Evolutionary conservation across 2,329 filamentous ascomycete genomes (phyloP).

Genomic region (Exophiala aquamarina): DNA sequence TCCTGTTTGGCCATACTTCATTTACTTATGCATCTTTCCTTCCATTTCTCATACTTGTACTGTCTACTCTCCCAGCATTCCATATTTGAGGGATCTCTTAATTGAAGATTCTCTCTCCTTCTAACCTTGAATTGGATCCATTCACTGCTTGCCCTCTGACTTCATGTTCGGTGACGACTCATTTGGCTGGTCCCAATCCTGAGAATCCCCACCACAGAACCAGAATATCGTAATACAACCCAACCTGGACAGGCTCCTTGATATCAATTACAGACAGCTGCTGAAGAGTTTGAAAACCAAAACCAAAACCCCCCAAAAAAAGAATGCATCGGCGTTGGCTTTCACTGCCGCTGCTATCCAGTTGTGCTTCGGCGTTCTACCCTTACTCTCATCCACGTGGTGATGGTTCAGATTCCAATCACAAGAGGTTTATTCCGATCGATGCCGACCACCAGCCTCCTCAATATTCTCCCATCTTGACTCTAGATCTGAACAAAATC

Average conservation of each 20-base stretch:
- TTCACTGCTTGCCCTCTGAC: not conserved
- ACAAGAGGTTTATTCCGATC: conserved; percentile 37
- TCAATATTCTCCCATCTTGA: conserved; percentile 30
- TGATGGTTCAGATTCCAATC: conserved; percentile 20
- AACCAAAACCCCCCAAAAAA: conserved; percentile 6
- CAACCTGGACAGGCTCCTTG: conserved; percentile 21
- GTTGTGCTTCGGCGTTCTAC: conserved; percentile 41
- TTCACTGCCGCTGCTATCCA: conserved; percentile 24
- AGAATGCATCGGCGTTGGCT: conserved; percentile 28
- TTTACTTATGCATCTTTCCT: no score
- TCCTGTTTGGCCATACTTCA: no score
- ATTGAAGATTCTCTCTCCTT: not conserved
- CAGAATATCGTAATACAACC: not conserved
- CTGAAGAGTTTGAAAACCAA: no score
- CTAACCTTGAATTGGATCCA: not conserved
- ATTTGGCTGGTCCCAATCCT: conserved; percentile 17
- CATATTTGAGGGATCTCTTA: no score
- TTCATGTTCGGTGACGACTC: not conserved
- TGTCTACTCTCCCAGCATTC: not conserved
- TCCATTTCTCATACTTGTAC: not conserved
- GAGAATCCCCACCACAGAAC: conserved; percentile 5
- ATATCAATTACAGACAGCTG: not conserved
- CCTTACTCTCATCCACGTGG: conserved; percentile 34
- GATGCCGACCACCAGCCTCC: conserved; percentile 19
- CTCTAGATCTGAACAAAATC: conserved; percentile 40